Evolutionary conservation across 345 rosid species (phyloP).

Genomic region (Citrus maxima): DNA sequence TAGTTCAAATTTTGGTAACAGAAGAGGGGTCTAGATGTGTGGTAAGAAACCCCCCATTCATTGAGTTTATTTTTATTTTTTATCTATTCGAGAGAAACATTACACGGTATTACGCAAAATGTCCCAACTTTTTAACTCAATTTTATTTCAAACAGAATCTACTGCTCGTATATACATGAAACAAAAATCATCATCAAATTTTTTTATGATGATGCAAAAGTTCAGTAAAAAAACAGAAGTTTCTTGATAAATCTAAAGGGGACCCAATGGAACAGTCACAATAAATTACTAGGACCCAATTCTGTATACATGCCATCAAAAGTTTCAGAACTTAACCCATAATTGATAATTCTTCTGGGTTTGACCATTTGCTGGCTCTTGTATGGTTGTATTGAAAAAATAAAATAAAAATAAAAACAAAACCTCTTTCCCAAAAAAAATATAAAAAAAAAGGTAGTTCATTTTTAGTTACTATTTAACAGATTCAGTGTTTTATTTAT

Average conservation of each 20-base stretch:
- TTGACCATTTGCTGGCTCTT: not conserved
- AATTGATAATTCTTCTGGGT: not conserved
- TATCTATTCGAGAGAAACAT: not conserved
- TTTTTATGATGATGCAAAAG: not conserved
- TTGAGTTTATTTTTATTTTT: not conserved
- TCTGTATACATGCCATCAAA: not conserved
- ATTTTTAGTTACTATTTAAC: not conserved
- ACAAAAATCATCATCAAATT: not conserved
- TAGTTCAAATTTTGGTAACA: not conserved
- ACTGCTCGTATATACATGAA: not conserved
- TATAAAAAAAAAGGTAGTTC: not conserved
- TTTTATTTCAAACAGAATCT: not conserved
- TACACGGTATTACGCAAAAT: not conserved
- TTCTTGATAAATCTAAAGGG: not conserved
- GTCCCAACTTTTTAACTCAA: not conserved
- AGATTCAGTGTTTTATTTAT: not conserved
- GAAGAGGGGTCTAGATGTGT: not conserved
- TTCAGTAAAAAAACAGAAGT: not conserved
- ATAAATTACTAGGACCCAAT: not conserved
- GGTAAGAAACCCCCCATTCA: not conserved
- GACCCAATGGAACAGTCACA: not conserved
- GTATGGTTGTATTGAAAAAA: too few relatives aligned
- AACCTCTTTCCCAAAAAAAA: too few relatives aligned
- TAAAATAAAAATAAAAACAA: too few relatives aligned
- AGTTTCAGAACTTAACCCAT: constrained; percentile 4